These are phyloP conservation scores for Erythrobasidium yunnanense DNA, from an alignment of 768 basidiomycete species.

Conservation along the genomic window DNA sequence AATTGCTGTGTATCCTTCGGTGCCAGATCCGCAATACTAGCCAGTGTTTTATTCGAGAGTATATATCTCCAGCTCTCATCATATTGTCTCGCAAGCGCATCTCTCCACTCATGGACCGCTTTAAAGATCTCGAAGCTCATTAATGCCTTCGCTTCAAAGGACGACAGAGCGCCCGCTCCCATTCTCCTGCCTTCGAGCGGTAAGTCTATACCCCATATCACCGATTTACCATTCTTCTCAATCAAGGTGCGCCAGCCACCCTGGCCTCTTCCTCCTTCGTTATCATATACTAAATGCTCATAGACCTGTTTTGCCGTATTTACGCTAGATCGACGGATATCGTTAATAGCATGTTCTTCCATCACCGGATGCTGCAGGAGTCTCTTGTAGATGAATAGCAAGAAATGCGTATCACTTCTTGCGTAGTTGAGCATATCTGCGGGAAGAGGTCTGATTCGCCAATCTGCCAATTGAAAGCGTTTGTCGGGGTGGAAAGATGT, in stretches of 20 bases:
- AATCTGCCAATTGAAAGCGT: conserved; percentile 91
- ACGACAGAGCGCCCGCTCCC: neutral
- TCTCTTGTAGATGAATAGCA: conserved; percentile 82
- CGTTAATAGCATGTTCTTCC: neutral
- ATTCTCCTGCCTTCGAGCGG: neutral
- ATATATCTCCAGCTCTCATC: conserved; percentile 26
- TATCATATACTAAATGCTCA: conserved; percentile 4
- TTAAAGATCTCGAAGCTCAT: conserved; percentile 26
- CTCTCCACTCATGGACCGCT: conserved; percentile 27
- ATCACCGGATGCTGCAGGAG: conserved; percentile 67
- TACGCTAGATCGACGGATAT: neutral
- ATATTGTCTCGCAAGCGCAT: conserved; percentile 16
- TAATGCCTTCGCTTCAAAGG: conserved; percentile 5
- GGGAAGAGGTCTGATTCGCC: conserved; percentile 88
- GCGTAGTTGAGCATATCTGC: conserved; percentile 85
- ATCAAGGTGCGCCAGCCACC: conserved; percentile 23
- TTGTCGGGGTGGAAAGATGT: conserved; percentile 87
- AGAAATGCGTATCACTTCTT: conserved; percentile 89
- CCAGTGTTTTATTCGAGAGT: conserved; percentile 22
- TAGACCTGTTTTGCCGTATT: conserved; percentile 23
- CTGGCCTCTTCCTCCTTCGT: neutral
- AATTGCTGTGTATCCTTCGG: too few relatives aligned
- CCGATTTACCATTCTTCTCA: conserved; percentile 15
- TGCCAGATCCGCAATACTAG: neutral
- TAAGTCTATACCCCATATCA: conserved; percentile 17